Conservation (phyloP, 2,329 filamentous ascomycete genomes). For the Leptoxyphium fumago region DNA sequence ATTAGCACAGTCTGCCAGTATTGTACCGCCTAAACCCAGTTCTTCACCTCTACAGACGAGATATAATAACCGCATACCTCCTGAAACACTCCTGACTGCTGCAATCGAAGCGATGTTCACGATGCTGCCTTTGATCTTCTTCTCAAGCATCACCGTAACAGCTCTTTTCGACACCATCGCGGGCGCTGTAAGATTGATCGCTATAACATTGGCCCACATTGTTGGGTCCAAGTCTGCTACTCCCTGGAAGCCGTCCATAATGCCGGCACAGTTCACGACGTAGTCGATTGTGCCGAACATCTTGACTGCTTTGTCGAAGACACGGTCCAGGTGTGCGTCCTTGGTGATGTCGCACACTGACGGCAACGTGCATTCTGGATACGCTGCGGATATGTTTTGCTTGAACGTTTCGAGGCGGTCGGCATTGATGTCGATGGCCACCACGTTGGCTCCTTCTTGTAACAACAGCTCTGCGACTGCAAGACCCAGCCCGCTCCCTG, state of each 20-base stretch:
- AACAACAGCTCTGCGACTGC: slow-evolving; percentile 20
- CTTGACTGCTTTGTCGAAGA: slow-evolving; percentile 22
- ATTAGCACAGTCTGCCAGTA: neutral
- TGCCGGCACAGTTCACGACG: slow-evolving; percentile 40
- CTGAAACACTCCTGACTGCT: slow-evolving; percentile 27
- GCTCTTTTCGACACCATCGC: slow-evolving; percentile 38
- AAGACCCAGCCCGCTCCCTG: slow-evolving; percentile 19
- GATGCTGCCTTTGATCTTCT: slow-evolving; percentile 32
- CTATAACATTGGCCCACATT: slow-evolving; percentile 40
- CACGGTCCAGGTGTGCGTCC: slow-evolving; percentile 19
- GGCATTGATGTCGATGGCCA: slow-evolving; percentile 22
- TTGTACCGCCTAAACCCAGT: too few relatives aligned
- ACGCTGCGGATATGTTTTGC: slow-evolving; percentile 10
- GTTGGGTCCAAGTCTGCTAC: slow-evolving; percentile 32
- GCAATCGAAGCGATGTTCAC: slow-evolving; percentile 40
- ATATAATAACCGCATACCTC: slow-evolving; percentile 17
- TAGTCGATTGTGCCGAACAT: slow-evolving; percentile 36
- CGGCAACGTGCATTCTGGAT: slow-evolving; percentile 15
- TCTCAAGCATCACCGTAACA: slow-evolving; percentile 33
- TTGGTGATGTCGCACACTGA: slow-evolving; percentile 26
- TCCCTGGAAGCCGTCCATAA: slow-evolving; percentile 43
- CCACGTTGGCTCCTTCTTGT: slow-evolving; percentile 19
- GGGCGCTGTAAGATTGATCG: slow-evolving; percentile 42
- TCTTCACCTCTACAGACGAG: too few relatives aligned
- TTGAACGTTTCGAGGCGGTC: slow-evolving; percentile 16